Conservation (phyloP, 2,329 filamentous ascomycete genomes). For the Diaporthe sp. region DNA sequence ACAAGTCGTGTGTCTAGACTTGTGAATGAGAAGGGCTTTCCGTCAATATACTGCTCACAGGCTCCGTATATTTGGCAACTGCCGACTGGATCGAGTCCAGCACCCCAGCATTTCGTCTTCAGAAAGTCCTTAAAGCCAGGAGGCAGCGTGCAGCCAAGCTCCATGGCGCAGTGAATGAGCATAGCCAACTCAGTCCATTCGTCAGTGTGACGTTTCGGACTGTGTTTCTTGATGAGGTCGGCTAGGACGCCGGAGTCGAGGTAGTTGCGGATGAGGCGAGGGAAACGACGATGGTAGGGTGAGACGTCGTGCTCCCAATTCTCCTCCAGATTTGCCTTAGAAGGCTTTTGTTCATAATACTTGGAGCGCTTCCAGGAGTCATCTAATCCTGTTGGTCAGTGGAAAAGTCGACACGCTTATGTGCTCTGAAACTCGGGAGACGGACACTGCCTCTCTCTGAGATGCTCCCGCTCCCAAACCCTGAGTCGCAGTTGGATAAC, state of each 20-base stretch:
- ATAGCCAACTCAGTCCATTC: neutral
- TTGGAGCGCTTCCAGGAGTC: no score
- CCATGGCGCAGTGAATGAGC: neutral
- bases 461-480: no score
- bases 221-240: neutral
- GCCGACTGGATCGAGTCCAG: no score
- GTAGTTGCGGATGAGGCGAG: neutral
- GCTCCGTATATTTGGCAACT: neutral
- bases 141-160: conserved; percentile 2
- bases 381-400: neutral
- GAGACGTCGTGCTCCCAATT: neutral
- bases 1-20: neutral
- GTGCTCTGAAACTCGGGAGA: neutral
- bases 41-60: neutral
- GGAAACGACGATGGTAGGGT: neutral
- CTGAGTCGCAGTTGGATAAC: neutral
- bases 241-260: conserved; percentile 13
- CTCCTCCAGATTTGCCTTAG: no score
- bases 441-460: no score
- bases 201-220: no score
- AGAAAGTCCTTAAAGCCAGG: neutral
- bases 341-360: no score
- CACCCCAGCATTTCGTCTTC: neutral
- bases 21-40: neutral
- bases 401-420: neutral